Conservation (phyloP, 2,329 filamentous ascomycete genomes). For the Fusarium setosum region DNA sequence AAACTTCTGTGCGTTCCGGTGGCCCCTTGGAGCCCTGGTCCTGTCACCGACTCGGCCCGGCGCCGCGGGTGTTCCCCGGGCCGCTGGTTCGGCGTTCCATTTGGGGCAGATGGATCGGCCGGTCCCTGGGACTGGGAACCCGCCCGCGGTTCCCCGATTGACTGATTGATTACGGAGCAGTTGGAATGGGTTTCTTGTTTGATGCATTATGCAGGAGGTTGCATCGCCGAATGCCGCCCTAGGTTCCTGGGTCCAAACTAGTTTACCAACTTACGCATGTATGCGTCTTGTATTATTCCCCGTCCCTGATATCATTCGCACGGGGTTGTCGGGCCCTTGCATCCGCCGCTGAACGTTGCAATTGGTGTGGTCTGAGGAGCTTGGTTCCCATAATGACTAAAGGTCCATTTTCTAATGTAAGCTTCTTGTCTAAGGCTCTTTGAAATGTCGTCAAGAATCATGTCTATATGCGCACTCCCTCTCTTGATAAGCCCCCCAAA, state of each 20-base stretch:
- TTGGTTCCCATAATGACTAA: background rate
- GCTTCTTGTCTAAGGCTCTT: background rate
- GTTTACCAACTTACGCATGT: too few species aligned
- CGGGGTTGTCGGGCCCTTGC: background rate
- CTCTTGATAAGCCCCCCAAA: background rate
- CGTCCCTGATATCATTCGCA: background rate
- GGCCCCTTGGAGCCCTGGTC: background rate
- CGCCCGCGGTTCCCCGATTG: slow-evolving; percentile 16
- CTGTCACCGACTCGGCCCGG: slow-evolving; percentile 31
- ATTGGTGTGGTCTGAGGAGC: background rate
- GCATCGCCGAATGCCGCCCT: slow-evolving; percentile 21
- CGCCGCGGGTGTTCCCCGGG: slow-evolving; percentile 36
- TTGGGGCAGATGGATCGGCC: slow-evolving; percentile 17
- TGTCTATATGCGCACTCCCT: slow-evolving; percentile 15
- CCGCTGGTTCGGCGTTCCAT: slow-evolving; percentile 27
- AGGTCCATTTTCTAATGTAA: background rate
- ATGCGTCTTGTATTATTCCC: slow-evolving; percentile 14
- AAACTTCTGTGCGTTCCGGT: slow-evolving; percentile 16
- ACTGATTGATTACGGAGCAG: too few species aligned
- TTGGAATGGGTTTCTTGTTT: slow-evolving; percentile 10
- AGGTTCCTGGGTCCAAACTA: slow-evolving; percentile 4
- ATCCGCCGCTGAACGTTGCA: background rate
- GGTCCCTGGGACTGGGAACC: slow-evolving; percentile 19
- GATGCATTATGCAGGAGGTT: slow-evolving; percentile 42
- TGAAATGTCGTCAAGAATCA: background rate